Conservation (phyloP, 768 basidiomycete genomes). For the Tulasnella sp. region DNA sequence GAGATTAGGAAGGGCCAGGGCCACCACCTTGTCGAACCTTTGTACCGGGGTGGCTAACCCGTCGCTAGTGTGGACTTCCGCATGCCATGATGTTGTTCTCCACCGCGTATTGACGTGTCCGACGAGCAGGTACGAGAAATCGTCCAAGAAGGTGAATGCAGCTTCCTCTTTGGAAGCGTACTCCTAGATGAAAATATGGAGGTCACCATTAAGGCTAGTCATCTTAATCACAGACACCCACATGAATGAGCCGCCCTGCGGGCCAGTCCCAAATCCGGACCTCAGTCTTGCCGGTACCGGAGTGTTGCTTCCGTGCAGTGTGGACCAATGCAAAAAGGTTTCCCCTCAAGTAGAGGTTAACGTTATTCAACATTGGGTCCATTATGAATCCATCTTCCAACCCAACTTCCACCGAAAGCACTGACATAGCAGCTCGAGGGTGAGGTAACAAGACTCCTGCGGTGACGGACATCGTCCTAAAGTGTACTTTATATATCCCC, state of each 20-base stretch:
- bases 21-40: not conserved
- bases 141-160: slow-evolving; percentile 7
- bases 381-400: not conserved
- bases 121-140: not conserved
- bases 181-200: not conserved
- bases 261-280: slow-evolving; percentile 13
- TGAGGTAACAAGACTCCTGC: not conserved
- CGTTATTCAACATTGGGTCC: not conserved
- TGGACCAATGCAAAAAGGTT: not conserved
- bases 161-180: not conserved
- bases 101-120: not conserved
- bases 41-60: not conserved
- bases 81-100: not conserved
- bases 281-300: not conserved
- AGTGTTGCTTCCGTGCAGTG: not conserved
- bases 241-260: slow-evolving; percentile 2
- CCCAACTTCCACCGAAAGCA: not conserved
- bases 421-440: not conserved
- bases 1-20: not conserved
- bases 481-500: not conserved
- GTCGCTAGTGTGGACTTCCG: slow-evolving; percentile 2
- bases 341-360: not conserved
- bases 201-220: not conserved
- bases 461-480: not conserved
- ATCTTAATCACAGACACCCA: not conserved